Percentiles rank a stretch among this genome's conserved stretches.
Evolutionary conservation across 1,284 basidiomycete species (phyloP).

Genomic region (Cystobasidium pallidum): DNA sequence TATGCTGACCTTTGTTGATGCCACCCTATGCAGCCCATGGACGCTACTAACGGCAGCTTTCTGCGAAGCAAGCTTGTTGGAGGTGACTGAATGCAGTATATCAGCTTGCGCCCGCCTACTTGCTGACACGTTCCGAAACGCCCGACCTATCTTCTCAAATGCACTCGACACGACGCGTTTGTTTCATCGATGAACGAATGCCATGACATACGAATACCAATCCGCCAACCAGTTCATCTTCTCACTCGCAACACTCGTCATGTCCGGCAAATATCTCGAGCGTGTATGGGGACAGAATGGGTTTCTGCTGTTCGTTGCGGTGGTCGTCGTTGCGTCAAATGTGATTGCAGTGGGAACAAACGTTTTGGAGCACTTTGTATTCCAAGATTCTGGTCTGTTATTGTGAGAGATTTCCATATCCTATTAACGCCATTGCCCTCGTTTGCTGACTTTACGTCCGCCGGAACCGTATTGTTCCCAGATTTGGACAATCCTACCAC

Average conservation of each 20-base stretch:
- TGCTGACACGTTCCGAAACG: background rate
- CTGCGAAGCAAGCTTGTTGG: constrained; percentile 79
- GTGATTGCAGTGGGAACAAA: constrained; percentile 81
- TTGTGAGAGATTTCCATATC: constrained; percentile 67
- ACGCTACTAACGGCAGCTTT: constrained; percentile 83
- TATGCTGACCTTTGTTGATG: constrained; percentile 1
- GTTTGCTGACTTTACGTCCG: background rate
- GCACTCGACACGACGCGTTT: background rate
- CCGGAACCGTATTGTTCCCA: constrained; percentile 54
- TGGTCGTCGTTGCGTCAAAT: constrained; percentile 79
- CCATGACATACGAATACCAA: too few species aligned
- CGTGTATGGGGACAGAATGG: constrained; percentile 88
- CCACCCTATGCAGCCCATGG: constrained; percentile 68
- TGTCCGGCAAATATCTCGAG: constrained; percentile 86
- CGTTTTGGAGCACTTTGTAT: constrained; percentile 74
- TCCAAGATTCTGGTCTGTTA: constrained; percentile 69
- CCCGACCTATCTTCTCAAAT: too few species aligned
- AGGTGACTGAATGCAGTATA: constrained; percentile 65
- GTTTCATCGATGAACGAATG: too few species aligned
- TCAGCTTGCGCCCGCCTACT: too few species aligned
- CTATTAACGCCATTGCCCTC: too few species aligned
- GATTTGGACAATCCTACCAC: constrained; percentile 84
- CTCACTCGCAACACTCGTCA: constrained; percentile 75
- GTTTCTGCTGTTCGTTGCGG: constrained; percentile 79
- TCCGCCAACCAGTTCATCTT: constrained; percentile 67